phyloP scores from a whole-genome alignment of 2,329 filamentous ascomycete species.

The Geoglossum cookeanum region DNA sequence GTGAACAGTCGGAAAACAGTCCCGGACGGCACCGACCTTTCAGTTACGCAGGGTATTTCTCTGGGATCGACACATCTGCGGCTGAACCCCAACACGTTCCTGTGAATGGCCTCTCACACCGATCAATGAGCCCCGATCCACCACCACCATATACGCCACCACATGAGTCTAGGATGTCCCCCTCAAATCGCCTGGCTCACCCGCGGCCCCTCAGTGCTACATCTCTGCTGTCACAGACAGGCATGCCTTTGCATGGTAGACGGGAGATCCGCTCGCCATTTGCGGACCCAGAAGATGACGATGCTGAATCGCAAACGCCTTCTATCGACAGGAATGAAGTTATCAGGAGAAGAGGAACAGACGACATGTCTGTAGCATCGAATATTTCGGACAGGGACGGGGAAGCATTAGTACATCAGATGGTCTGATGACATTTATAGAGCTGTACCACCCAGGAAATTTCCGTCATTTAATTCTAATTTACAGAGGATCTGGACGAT shows the following conservation, averaged over 20 bases:
- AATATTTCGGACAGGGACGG: neutral
- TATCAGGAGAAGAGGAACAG: neutral
- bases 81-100: neutral
- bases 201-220: neutral
- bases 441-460: neutral
- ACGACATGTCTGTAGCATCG: neutral
- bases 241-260: neutral
- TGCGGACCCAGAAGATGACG: constrained; percentile 1
- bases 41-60: neutral
- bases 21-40: neutral
- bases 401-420: neutral
- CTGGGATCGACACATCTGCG: constrained; percentile 1
- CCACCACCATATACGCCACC: constrained; percentile 3
- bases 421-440: neutral
- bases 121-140: neutral
- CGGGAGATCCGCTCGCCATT: neutral
- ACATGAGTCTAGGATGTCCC: neutral
- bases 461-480: neutral
- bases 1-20: neutral
- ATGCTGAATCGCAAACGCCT: neutral
- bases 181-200: neutral
- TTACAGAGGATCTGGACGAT: neutral
- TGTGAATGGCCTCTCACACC: neutral
- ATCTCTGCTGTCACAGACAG: neutral
- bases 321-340: neutral